These are phyloP conservation scores for Termitomyces sp. DNA, from an alignment of 768 basidiomycete species.

Conservation along the genomic window DNA sequence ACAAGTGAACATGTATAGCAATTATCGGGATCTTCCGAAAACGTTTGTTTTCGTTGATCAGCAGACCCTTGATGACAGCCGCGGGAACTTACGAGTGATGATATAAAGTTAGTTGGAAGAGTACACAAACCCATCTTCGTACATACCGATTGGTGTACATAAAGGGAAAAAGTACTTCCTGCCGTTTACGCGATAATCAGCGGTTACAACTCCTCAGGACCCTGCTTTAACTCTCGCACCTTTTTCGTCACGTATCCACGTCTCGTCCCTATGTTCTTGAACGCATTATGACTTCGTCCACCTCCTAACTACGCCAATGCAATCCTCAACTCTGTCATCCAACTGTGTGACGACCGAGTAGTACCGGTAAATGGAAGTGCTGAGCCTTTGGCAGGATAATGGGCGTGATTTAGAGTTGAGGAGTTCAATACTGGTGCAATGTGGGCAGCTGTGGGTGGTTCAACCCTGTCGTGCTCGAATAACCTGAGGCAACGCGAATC, in stretches of 20 bases:
- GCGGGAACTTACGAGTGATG: no score
- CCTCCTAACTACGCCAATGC: conserved; percentile 36
- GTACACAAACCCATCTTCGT: no score
- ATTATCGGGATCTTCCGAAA: no score
- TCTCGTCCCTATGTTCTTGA: conserved; percentile 14
- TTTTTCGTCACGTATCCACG: conserved; percentile 7
- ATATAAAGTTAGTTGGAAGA: no score
- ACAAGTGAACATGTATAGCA: no score
- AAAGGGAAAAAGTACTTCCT: no score
- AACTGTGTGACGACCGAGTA: conserved; percentile 48
- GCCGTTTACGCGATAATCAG: background rate
- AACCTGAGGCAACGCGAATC: no score
- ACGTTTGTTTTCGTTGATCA: no score
- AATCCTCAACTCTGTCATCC: conserved; percentile 55
- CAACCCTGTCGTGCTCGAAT: no score
- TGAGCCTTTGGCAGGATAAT: background rate
- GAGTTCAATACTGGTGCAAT: conserved; percentile 2
- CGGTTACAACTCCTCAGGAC: conserved; percentile 21
- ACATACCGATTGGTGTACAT: no score
- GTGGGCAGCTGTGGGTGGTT: no score
- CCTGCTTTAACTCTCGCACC: conserved; percentile 11
- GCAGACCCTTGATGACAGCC: no score
- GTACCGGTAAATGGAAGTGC: conserved; percentile 19
- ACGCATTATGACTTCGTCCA: conserved; percentile 11
- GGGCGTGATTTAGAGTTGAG: conserved; percentile 16